Conservation (phyloP, 2,329 filamentous ascomycete genomes). For the Cladosporium phlei region DNA sequence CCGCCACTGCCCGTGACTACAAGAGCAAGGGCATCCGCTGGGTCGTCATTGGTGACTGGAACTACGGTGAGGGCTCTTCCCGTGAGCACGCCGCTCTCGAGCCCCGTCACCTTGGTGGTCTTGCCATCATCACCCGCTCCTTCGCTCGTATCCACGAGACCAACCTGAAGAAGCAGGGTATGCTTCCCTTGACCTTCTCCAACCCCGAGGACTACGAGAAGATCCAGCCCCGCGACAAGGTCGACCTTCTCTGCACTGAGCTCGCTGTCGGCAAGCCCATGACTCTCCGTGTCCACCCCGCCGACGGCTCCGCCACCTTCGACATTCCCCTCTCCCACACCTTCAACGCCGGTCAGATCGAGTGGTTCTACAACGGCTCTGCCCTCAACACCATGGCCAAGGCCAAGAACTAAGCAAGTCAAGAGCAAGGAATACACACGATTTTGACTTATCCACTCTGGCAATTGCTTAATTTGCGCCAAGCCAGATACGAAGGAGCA, state of each 20-base stretch:
- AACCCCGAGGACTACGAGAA: slow-evolving; percentile 97
- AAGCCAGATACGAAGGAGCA: neutral
- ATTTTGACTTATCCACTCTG: neutral
- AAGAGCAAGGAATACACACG: slow-evolving; percentile 7
- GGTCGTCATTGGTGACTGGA: slow-evolving; percentile 99
- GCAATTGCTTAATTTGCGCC: slow-evolving; percentile 1
- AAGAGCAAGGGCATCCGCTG: slow-evolving; percentile 94
- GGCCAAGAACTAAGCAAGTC: slow-evolving; percentile 29
- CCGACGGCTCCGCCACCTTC: slow-evolving; percentile 69
- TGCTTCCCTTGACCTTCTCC: slow-evolving; percentile 94
- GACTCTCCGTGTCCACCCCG: slow-evolving; percentile 86
- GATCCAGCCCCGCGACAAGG: slow-evolving; percentile 86
- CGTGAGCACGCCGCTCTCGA: slow-evolving; percentile 98
- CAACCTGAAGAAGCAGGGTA: slow-evolving; percentile 99
- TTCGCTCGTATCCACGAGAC: slow-evolving; percentile 99
- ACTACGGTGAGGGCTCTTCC: slow-evolving; percentile 96
- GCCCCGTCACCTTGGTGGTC: slow-evolving; percentile 91
- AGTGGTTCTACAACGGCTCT: slow-evolving; percentile 98
- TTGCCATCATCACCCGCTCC: slow-evolving; percentile 90
- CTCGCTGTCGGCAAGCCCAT: slow-evolving; percentile 89
- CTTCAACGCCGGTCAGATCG: slow-evolving; percentile 95
- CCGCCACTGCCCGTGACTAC: slow-evolving; percentile 93
- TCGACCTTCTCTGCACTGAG: slow-evolving; percentile 85
- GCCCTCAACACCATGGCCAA: slow-evolving; percentile 99
- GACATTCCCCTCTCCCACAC: slow-evolving; percentile 86